Base-by-base conservation (phyloP, 352 stramenopile genomes). In the Pythium phragmiticola region DNA sequence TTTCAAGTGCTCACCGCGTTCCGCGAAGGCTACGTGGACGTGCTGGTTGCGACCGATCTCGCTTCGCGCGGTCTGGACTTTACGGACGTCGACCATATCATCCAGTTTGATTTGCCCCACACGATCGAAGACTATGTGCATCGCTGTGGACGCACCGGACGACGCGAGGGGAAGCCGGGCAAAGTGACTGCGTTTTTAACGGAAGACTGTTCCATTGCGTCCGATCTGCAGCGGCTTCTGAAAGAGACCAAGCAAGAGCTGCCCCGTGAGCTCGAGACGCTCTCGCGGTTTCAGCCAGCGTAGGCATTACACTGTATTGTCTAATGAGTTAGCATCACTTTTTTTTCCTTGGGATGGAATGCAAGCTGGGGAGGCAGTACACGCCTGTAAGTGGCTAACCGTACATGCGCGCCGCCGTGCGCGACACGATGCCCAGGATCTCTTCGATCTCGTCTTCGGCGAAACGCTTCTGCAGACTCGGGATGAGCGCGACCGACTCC, bases 111-210 rank as follows among this genome's bases (percentile, higher is more conserved):
- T 63, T 95, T 97, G 72, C 91, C 94, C 7, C 73, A 78, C 14
- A 89, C 92, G 57, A 94, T 98, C 60, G 91, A 97, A 55, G 78
- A 92, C 60, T 96, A 98, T 73, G 76, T 98, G 12, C 94, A 98
- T 76, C 87, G 90, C 21, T 97, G 94, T 43, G 82, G 82, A 23
- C 80, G 82, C 37, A 88, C 77, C 54, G 94, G 89, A 34, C 66
- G 62, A 2, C 73, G 72, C 63, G 75, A 69, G 12, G 55, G 60
- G 46, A 54, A 60, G 2, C 23, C 41, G 17, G 76, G 75, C 21
- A 75, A 74, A 36, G 77, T 78, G 2, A 87, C 69, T 0, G 73
- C 79, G 17, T 85, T 90, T 60, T 56, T 90, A 36, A 89, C 81
- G 11, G 68, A 63, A 26, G 74, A 88, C 12, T 90, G 81, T 46